phyloP scores from a whole-genome alignment of 371 early-diverging fungal genomes.

The Blakeslea trispora region DNA sequence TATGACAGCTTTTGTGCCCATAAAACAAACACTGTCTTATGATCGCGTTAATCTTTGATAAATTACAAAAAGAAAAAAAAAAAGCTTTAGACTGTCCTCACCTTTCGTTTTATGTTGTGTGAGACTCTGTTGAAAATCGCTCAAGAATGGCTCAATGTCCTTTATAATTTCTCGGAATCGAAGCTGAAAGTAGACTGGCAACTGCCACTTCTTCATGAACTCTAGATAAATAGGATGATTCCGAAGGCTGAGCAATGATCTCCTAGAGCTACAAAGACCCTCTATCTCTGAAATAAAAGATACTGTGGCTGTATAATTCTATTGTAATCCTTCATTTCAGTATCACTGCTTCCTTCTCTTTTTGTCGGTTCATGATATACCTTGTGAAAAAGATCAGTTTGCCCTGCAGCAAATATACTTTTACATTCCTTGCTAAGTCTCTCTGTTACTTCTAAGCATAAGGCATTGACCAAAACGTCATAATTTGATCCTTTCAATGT shows the following conservation, averaged over 20 bases:
- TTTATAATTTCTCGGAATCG: conserved; percentile 60
- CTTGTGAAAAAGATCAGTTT: conserved; percentile 73
- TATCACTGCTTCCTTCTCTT: neutral
- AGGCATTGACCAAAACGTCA: conserved; percentile 69
- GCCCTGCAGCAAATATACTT: conserved; percentile 70
- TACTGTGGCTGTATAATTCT: conserved; percentile 70
- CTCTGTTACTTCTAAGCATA: conserved; percentile 62
- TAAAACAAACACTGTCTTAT: conserved; percentile 24
- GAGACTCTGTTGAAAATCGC: conserved; percentile 20
- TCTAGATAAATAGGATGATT: conserved; percentile 62
- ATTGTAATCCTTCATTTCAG: neutral
- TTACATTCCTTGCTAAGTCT: conserved; percentile 54
- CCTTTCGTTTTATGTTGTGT: conserved; percentile 1
- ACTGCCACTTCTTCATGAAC: conserved; percentile 78
- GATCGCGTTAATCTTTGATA: neutral
- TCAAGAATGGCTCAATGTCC: conserved; percentile 47
- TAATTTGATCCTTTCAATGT: conserved; percentile 70
- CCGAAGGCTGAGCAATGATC: conserved; percentile 59
- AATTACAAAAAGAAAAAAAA: neutral
- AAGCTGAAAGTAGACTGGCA: conserved; percentile 74
- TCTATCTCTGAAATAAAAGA: conserved; percentile 65
- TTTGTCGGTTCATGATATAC: conserved; percentile 37
- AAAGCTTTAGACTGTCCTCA: neutral
- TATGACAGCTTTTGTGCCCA: conserved; percentile 54
- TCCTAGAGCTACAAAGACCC: conserved; percentile 47